Percentiles rank a stretch among this genome's conserved stretches.
Evolutionary conservation across 495 filamentous ascomycete species (phyloP).

Genomic region (Geoglossum glabrum): DNA sequence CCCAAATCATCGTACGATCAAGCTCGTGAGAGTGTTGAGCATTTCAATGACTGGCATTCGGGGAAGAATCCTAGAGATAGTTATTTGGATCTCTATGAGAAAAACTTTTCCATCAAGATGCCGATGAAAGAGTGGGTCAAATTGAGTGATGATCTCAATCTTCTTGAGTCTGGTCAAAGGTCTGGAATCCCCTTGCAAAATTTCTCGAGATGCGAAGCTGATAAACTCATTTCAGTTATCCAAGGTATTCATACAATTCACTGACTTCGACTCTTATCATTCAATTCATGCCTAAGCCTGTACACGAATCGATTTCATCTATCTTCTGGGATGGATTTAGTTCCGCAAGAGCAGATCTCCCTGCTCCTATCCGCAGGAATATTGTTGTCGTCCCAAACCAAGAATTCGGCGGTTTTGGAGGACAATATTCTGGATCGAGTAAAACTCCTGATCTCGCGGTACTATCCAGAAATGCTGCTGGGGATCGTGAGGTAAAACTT

Average conservation of each 20-base stretch:
- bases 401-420: not conserved
- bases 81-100: not conserved
- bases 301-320: not conserved
- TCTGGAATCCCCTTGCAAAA: not conserved
- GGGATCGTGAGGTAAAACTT: not conserved
- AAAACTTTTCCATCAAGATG: not conserved
- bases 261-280: not conserved
- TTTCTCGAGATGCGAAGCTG: not conserved
- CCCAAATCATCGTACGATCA: not conserved
- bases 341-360: not conserved
- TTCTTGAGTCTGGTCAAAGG: not conserved
- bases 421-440: not conserved
- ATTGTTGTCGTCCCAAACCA: not conserved
- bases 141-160: not conserved
- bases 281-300: not conserved
- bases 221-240: not conserved
- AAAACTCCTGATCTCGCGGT: not conserved
- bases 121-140: not conserved
- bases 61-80: not conserved
- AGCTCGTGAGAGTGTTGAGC: not conserved
- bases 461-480: not conserved
- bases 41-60: not conserved
- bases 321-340: not conserved
- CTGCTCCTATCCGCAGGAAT: not conserved
- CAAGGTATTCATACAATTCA: not conserved